Percentiles rank a stretch among this genome's conserved stretches.
Evolutionary conservation across 78 protist species (phyloP).

Genomic region (Blattamonas nauphoetae): DNA sequence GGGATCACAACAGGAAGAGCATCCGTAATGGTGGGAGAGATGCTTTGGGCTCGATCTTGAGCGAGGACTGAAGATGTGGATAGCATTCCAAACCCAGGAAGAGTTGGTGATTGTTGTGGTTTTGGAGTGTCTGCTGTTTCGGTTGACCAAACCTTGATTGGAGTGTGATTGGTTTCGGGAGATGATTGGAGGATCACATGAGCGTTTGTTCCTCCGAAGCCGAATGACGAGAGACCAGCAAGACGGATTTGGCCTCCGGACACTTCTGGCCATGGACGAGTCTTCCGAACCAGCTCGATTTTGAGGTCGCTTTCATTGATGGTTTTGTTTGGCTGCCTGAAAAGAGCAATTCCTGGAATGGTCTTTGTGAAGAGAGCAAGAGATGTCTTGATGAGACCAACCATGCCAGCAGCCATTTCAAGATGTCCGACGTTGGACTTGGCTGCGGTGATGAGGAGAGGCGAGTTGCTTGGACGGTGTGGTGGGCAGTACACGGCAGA

Average conservation of each 20-base stretch:
- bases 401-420: conserved; percentile 24
- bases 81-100: too few species aligned
- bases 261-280: not conserved
- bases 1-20: not conserved
- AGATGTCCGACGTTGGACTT: conserved; percentile 30
- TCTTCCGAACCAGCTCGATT: not conserved
- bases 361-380: not conserved
- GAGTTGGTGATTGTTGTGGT: not conserved
- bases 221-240: conserved; percentile 24
- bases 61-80: too few species aligned
- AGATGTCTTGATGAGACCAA: conserved; percentile 26
- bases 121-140: not conserved
- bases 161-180: conserved; percentile 14
- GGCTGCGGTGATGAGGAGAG: conserved; percentile 9
- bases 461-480: not conserved
- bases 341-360: not conserved
- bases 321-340: not conserved
- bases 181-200: conserved; percentile 15
- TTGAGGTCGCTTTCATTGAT: not conserved
- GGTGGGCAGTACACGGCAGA: conserved; percentile 3
- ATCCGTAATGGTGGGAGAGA: not conserved
- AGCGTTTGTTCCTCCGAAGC: conserved; percentile 29
- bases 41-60: too few species aligned
- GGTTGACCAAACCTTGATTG: too few species aligned
- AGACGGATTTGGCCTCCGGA: not conserved